phyloP scores from a whole-genome alignment of 169 alveolate genomes.

The Perkinsus olseni region DNA sequence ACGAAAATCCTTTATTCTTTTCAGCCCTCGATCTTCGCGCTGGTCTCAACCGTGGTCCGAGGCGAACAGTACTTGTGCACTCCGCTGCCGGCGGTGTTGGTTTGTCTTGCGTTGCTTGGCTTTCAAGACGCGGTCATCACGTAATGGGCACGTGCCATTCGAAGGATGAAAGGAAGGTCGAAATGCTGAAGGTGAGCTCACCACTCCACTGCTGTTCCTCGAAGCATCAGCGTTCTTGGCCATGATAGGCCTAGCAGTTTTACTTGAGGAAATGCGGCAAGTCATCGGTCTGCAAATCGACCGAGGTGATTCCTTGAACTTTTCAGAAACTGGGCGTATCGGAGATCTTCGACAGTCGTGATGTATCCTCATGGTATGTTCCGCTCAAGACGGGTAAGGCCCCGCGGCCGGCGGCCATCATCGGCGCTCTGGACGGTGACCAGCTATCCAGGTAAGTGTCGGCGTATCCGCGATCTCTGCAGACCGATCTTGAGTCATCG shows the following conservation, averaged over 20 bases:
- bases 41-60: background rate
- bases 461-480: background rate
- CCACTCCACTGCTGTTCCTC: too few species aligned
- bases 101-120: background rate
- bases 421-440: background rate
- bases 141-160: background rate
- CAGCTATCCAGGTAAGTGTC: background rate
- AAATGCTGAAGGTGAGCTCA: background rate
- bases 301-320: background rate
- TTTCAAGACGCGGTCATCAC: background rate
- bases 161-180: background rate
- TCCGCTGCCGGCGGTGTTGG: constrained; percentile 1
- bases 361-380: background rate
- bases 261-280: too few species aligned
- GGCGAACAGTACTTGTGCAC: background rate
- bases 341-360: background rate
- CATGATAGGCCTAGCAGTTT: too few species aligned
- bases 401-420: background rate
- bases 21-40: background rate
- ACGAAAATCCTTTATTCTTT: too few species aligned
- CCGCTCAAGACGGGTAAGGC: background rate
- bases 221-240: too few species aligned
- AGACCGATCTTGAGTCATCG: background rate
- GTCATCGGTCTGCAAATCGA: too few species aligned
- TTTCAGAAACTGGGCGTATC: background rate